phyloP scores from a whole-genome alignment of 768 basidiomycete genomes.

The Tulasnella calospora region DNA sequence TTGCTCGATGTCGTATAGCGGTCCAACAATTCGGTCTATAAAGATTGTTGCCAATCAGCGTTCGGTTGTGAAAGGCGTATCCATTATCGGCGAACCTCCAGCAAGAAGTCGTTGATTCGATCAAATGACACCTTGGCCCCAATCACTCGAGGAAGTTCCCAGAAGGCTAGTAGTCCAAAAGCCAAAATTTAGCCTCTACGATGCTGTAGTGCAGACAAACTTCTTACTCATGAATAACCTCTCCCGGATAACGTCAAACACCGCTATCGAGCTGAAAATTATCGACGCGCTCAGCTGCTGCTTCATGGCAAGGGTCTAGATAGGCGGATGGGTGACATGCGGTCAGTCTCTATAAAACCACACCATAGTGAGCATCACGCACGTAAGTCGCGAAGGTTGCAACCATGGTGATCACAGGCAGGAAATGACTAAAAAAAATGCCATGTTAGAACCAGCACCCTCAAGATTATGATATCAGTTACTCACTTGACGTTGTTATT shows the following conservation, averaged over 20 bases:
- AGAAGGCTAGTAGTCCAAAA: conserved; percentile 34
- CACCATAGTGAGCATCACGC: conserved; percentile 30
- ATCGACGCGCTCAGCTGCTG: conserved; percentile 39
- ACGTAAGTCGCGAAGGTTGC: conserved; percentile 59
- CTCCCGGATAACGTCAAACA: conserved; percentile 58
- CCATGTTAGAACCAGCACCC: not conserved
- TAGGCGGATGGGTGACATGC: not conserved
- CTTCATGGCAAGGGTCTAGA: conserved; percentile 39
- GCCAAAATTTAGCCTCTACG: conserved; percentile 30
- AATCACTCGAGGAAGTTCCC: conserved; percentile 36
- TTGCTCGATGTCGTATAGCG: conserved; percentile 29
- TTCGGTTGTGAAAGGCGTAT: not conserved
- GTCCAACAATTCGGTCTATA: conserved; percentile 38
- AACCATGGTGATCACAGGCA: conserved; percentile 63
- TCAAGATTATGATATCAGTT: not conserved
- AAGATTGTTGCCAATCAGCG: not conserved
- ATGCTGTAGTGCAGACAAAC: not conserved
- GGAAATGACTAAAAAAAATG: conserved; percentile 43
- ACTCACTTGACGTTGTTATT: conserved; percentile 45
- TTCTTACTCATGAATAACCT: conserved; percentile 33
- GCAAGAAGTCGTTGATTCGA: conserved; percentile 49
- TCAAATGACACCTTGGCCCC: conserved; percentile 59
- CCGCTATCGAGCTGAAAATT: conserved; percentile 47
- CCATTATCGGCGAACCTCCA: conserved; percentile 32
- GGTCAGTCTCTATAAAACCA: not conserved